Conservation (phyloP, 169 alveolate genomes). For the Plasmodium sp. region DNA sequence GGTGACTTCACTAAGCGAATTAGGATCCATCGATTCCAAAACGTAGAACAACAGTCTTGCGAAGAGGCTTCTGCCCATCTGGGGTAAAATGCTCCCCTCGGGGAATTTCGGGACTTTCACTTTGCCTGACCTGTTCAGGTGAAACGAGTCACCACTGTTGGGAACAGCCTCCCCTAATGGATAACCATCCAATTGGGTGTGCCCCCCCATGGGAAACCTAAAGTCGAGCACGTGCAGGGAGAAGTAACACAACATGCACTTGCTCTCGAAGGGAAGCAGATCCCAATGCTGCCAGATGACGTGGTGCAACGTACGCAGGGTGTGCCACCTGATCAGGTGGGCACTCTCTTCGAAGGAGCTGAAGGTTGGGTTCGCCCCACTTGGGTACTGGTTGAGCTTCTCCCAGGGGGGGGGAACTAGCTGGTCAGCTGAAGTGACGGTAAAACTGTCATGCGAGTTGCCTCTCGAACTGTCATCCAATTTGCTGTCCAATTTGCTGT, state of each 20-base stretch:
- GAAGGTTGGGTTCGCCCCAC: background rate
- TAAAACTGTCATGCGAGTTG: background rate
- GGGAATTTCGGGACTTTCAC: background rate
- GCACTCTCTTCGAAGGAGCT: background rate
- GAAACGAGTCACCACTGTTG: background rate
- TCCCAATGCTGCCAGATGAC: constrained; percentile 29
- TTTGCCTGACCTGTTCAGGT: background rate
- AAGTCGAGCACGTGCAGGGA: constrained; percentile 5
- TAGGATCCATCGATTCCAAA: background rate
- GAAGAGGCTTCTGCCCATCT: background rate
- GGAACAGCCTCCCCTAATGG: background rate
- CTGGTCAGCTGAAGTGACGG: background rate
- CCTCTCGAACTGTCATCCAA: background rate
- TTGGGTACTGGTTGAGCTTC: constrained; percentile 7
- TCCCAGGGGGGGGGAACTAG: background rate
- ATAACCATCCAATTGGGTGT: background rate
- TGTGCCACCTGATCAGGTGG: background rate
- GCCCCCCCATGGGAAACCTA: background rate
- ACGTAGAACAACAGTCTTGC: constrained; percentile 10
- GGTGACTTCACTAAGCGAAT: constrained; percentile 13
- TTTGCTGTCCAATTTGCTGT: no score
- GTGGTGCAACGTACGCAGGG: constrained; percentile 1
- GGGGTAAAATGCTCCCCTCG: background rate
- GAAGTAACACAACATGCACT: constrained; percentile 37
- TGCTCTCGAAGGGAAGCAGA: constrained; percentile 7